Evolutionary conservation across 1,284 basidiomycete genomes (phyloP), one percentile per base, ranked within the genome.

Genomic region (Mycosarcoma maydis): DNA sequence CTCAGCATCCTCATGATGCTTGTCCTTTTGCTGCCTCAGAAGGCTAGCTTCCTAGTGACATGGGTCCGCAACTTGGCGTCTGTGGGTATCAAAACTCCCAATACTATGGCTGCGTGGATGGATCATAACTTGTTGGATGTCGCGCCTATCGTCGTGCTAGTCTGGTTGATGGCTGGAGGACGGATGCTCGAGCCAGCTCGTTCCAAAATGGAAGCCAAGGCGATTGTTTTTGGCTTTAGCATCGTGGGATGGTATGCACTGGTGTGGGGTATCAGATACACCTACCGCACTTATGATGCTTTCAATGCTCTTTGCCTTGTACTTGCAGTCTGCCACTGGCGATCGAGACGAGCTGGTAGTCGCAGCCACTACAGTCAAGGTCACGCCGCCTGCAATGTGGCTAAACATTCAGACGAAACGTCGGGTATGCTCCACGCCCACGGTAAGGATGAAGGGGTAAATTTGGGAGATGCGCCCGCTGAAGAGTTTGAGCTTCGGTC

Each of bases 21-120:
- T n/a, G 88, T 94, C 86, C 88, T 91, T 86, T 85, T 96, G 1
- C 83, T 95, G 0, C 94, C 94, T 0, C 85, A 93, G 45, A 87
- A 87, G 7, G 90, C 88, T 0, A 90, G 92, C 0, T 89, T 90
- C 6, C 84, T 98, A 17, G 88, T 88, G 0, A 92, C 96, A 0
- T 98, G 94, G 94, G 89, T 90, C 1, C 88, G 93, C 50, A 95
- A 93, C 47, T 61, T 84, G 19, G 53, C 76, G 7, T 80, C 78
- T 78, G 83, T 37, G 72, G 80, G 80, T 6, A 57, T 77, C 38
- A 71, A 53, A 8, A 80, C 82, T 0, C 82, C 83, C 44, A 73
- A 76, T 14, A 78, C 60, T 1, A 34, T 42, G 6, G 68, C 56
- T 7, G 23, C 57, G 7, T 67, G 67, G 62, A 65, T 75, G 27